Evolutionary conservation across 2,329 filamentous ascomycete genomes (phyloP), one percentile per base, ranked within the genome.

Genomic region (Diplodia seriata): DNA sequence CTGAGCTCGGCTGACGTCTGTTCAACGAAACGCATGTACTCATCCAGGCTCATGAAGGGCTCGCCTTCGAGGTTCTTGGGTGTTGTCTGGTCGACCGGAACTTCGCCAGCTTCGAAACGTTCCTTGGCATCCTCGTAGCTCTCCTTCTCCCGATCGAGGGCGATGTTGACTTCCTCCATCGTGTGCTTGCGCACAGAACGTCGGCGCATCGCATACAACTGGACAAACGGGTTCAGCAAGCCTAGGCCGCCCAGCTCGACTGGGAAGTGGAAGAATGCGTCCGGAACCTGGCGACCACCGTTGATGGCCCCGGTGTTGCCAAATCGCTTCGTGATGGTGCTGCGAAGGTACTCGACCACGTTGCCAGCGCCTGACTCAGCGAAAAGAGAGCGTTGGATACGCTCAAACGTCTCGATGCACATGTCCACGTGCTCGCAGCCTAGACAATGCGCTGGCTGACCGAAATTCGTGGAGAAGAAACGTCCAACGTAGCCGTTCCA

Each of bases 401-500:
- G 79, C 49, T 79, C 79, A 64, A 87, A 81, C 0, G 85, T 85
- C 3, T 78, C 74, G 64, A 88, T 79, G 67, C 86, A 83, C 77
- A 82, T 83, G 70, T 87, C 84, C 65, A 88, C 82, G 72, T 89
- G 86, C 50, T 80, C 76, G 23, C 82, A 81, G 0, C 85, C 85
- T 69, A 87, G 86, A 70, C 84, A 86, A 68, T 84, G 80, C 15
- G 85, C 83, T 3, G 85, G 82, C 66, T 82, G 82, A 8, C 83
- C 86, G 69, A 89, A 87, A 71, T 87, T 88, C 70, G 83, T 84
- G 63, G 79, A 78, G 73, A 89, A 87, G 75, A 88, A 89, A 1
- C 83, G 81, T 8, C 80, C 81, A 36, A 85, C 82, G 72, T 87
- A 88, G 49, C 81, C 84, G 71, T 89, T 89, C 82, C 86, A 89